Base-by-base conservation (phyloP, 1,139 yeast species). In the Nakaseomyces bracarensis region DNA sequence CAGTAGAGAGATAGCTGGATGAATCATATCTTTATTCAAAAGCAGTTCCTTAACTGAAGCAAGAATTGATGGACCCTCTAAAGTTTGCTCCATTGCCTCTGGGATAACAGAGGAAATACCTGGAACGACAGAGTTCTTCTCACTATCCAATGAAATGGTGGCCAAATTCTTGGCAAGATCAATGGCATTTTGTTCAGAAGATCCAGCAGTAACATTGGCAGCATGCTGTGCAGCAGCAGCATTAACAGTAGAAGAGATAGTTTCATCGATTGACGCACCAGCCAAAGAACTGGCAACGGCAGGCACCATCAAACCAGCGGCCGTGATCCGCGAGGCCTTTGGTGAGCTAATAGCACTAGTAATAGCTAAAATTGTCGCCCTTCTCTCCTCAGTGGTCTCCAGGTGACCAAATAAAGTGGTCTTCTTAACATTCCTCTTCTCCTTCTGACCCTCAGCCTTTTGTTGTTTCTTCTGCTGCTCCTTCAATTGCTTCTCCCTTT, bases 381-480 rank as follows among this genome's bases (percentile, higher is more conserved):
- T 79, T 62, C 93, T 69, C 63, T 82, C 87, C 55, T 80, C 89
- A 46, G 85, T 71, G 4, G 87, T 79, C 55, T 87, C 96, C 54
- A 91, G 70, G 66, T 91, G 97, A 44, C 93, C 82, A 64, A 91
- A 91, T 53, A 87, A 68, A 3, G 86, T 74, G 20, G 58, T 57
- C 38, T 60, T 60, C 46, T 58, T 58, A 15, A 39, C 43, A n/a
- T 39, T 43, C 16, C 46, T 46, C 76, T 81, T 39, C 70, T 71
- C 53, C 69, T 73, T 50, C 63, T 66, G n/a, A 47, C 57, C 60
- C 68, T 49, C 26, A 57, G 62, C 57, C 72, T 79, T 58, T 73
- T 77, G 60, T 57, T 75, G 73, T 41, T 49, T 52, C 49, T 48
- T 50, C 38, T 52, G 51, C 43, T 48, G 47, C 39, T 49, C 53